Conservation (phyloP, 73 alveolate genomes). For the Durusdinium trenchii region DNA sequence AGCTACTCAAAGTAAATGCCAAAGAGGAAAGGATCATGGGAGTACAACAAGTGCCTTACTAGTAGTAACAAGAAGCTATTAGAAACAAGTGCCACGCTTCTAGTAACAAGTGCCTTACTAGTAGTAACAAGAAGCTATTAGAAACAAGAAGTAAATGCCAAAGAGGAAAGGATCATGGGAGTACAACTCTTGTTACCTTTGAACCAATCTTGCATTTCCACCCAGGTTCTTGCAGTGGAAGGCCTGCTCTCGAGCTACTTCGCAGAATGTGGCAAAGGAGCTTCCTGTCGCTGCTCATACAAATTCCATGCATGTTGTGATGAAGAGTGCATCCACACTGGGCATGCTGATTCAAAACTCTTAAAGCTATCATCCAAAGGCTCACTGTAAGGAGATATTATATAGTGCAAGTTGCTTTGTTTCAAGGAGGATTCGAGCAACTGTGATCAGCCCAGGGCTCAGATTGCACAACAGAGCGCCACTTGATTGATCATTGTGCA, state of each 20-base stretch:
- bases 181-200: no score
- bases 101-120: background rate
- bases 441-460: constrained; percentile 24
- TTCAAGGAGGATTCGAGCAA: constrained; percentile 24
- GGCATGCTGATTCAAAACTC: background rate
- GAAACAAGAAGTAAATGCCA: background rate
- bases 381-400: no score
- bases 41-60: background rate
- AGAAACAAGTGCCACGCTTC: background rate
- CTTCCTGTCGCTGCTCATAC: background rate
- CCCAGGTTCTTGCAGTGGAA: constrained; percentile 24
- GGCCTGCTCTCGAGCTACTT: background rate
- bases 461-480: background rate
- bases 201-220: no score
- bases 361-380: background rate
- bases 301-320: background rate
- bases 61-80: no score
- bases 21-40: background rate
- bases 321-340: background rate
- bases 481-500: background rate
- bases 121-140: background rate
- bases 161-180: background rate
- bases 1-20: background rate
- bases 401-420: no score
- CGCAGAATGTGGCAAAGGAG: constrained; percentile 39